Evolutionary conservation across 2,329 filamentous ascomycete genomes (phyloP).

Genomic region (Lachnellula arida): DNA sequence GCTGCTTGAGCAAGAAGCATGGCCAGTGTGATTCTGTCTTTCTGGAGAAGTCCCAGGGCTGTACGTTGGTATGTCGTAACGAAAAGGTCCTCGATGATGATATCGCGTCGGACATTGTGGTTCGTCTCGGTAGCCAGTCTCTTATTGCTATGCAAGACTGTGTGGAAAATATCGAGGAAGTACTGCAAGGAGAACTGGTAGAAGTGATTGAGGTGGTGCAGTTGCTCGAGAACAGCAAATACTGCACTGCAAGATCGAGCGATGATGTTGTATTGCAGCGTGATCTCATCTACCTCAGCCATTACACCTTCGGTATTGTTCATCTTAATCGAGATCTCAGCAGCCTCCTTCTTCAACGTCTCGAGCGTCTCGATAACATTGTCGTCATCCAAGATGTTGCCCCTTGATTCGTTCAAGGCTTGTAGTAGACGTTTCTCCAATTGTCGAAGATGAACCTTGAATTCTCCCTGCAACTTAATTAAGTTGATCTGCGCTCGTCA

Average conservation of each 20-base stretch:
- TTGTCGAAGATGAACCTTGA: conserved; percentile 95
- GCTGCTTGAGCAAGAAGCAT: conserved; percentile 93
- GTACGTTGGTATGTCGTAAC: conserved; percentile 89
- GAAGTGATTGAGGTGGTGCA: conserved; percentile 98
- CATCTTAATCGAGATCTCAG: conserved; percentile 94
- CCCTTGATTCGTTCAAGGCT: conserved; percentile 93
- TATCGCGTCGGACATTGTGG: conserved; percentile 74
- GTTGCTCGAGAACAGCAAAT: conserved; percentile 92
- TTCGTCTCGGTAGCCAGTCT: conserved; percentile 66
- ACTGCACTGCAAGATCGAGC: conserved; percentile 94
- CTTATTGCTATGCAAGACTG: conserved; percentile 77
- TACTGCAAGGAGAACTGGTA: conserved; percentile 99
- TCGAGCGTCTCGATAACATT: conserved; percentile 97
- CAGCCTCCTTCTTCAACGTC: conserved; percentile 95
- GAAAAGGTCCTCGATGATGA: conserved; percentile 89
- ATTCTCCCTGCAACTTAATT: conserved; percentile 98
- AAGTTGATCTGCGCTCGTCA: conserved; percentile 95
- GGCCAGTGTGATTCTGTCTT: conserved; percentile 87
- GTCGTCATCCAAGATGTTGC: conserved; percentile 97
- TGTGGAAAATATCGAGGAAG: conserved; percentile 96
- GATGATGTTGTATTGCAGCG: conserved; percentile 87
- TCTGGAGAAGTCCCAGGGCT: conserved; percentile 87
- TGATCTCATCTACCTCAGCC: conserved; percentile 95
- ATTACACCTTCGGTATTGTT: conserved; percentile 95
- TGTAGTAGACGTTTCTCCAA: conserved; percentile 91